A percentile compares a stretch with the other conserved stretches of the same genome.
Conservation (phyloP, 2,329 filamentous ascomycete genomes). For the Colletotrichum orchidophilum region DNA sequence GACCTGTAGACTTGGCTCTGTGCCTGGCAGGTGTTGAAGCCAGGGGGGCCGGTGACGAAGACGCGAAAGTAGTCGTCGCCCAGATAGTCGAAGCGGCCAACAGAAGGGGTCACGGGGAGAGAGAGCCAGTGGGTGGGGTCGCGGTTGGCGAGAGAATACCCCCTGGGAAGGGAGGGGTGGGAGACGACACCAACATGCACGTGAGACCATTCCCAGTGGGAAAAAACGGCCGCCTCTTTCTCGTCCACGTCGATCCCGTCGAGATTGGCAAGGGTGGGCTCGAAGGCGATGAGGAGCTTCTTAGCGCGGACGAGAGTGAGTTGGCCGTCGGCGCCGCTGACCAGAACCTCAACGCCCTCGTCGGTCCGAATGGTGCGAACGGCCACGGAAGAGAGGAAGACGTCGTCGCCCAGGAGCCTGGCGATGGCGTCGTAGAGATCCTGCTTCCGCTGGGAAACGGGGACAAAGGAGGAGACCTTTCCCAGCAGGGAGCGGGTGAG, state of each 20-base stretch:
- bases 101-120: constrained; percentile 40
- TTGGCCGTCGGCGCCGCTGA: constrained; percentile 37
- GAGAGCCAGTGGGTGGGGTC: constrained; percentile 39
- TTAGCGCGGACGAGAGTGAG: constrained; percentile 41
- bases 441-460: constrained; percentile 48
- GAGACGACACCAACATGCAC: constrained; percentile 45
- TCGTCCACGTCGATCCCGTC: constrained; percentile 44
- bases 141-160: constrained; percentile 41
- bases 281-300: constrained; percentile 47
- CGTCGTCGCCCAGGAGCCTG: constrained; percentile 44
- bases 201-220: constrained; percentile 42
- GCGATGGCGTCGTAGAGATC: constrained; percentile 51
- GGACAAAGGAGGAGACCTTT: constrained; percentile 42
- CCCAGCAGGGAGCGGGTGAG: constrained; percentile 45
- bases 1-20: constrained; percentile 37
- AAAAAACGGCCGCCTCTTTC: constrained; percentile 42
- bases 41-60: constrained; percentile 38
- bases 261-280: constrained; percentile 44
- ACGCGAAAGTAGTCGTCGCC: constrained; percentile 41
- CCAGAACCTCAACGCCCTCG: constrained; percentile 43
- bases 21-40: constrained; percentile 35
- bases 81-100: constrained; percentile 41
- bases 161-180: constrained; percentile 42
- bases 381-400: constrained; percentile 48
- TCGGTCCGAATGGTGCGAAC: constrained; percentile 40